phyloP scores from a whole-genome alignment of 768 basidiomycete species.

The Mycena epipterygia region DNA sequence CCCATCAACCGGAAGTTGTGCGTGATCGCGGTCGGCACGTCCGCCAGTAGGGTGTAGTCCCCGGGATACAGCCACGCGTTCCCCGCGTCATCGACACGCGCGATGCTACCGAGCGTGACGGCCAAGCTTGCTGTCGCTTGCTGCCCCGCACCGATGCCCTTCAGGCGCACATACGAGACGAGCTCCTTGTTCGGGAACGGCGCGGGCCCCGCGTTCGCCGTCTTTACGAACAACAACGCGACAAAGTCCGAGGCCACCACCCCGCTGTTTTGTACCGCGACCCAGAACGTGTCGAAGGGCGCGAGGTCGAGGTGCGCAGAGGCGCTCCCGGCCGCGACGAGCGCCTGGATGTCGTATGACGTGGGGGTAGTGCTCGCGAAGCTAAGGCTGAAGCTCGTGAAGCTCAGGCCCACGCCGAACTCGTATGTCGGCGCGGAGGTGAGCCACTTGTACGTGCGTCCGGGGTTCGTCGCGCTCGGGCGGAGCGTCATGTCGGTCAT shows the following conservation, averaged over 20 bases:
- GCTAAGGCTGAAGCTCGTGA: conserved; percentile 60
- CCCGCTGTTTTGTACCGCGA: conserved; percentile 66
- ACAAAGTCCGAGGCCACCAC: conserved; percentile 66
- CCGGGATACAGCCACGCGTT: conserved; percentile 33
- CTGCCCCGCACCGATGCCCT: conserved; percentile 44
- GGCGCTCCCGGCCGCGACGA: conserved; percentile 45
- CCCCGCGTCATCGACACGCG: conserved; percentile 25
- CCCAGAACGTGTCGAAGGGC: conserved; percentile 62
- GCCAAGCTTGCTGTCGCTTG: conserved; percentile 35
- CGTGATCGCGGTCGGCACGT: conserved; percentile 27
- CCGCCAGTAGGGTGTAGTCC: conserved; percentile 27
- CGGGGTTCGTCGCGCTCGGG: conserved; percentile 61
- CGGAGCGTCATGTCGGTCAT: conserved; percentile 74
- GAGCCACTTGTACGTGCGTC: conserved; percentile 73
- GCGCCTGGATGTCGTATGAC: conserved; percentile 56
- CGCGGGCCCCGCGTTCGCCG: conserved; percentile 58
- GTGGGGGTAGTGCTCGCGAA: conserved; percentile 53
- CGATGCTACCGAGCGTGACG: conserved; percentile 28
- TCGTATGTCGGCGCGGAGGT: conserved; percentile 63
- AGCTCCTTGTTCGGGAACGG: conserved; percentile 68
- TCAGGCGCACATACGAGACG: conserved; percentile 61
- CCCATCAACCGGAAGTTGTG: conserved; percentile 30
- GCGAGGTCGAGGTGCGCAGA: conserved; percentile 55
- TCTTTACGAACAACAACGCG: conserved; percentile 65
- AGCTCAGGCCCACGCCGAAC: conserved; percentile 69